phyloP scores from a whole-genome alignment of 2,329 filamentous ascomycete species.

The Hymenotorrendiella dingleyae region DNA sequence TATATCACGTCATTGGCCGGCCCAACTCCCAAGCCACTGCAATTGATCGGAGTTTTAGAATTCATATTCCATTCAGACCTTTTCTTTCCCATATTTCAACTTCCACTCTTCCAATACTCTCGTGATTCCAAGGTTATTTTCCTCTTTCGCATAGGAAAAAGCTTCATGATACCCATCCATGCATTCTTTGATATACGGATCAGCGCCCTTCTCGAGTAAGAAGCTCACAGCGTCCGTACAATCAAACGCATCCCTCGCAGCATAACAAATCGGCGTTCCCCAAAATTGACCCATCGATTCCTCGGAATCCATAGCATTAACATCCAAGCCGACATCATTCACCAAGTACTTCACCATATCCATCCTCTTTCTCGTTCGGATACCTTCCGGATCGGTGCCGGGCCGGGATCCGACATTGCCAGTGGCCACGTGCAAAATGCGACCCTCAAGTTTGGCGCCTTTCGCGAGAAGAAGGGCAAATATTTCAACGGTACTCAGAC shows the following conservation, averaged over 20 bases:
- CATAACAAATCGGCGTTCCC: constrained; percentile 2
- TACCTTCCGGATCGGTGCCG: background rate
- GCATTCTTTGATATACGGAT: background rate
- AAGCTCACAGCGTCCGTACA: background rate
- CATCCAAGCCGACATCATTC: background rate
- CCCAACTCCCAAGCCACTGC: too few relatives aligned
- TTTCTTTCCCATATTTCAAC: background rate
- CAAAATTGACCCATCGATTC: background rate
- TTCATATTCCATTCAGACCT: background rate
- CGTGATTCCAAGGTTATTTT: background rate
- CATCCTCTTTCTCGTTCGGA: background rate
- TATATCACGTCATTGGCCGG: too few relatives aligned
- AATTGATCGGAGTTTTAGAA: too few relatives aligned
- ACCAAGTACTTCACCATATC: constrained; percentile 2
- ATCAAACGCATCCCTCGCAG: background rate
- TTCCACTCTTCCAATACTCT: constrained; percentile 1
- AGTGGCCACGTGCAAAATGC: background rate
- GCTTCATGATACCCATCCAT: background rate
- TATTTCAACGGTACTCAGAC: background rate
- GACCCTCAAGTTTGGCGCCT: background rate
- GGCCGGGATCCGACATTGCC: background rate
- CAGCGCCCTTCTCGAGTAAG: background rate
- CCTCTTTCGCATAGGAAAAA: background rate
- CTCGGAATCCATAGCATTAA: constrained; percentile 1
- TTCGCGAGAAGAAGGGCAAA: background rate